Evolutionary conservation across 352 stramenopile genomes (phyloP).

Genomic region (Saprolegnia parasitica): DNA sequence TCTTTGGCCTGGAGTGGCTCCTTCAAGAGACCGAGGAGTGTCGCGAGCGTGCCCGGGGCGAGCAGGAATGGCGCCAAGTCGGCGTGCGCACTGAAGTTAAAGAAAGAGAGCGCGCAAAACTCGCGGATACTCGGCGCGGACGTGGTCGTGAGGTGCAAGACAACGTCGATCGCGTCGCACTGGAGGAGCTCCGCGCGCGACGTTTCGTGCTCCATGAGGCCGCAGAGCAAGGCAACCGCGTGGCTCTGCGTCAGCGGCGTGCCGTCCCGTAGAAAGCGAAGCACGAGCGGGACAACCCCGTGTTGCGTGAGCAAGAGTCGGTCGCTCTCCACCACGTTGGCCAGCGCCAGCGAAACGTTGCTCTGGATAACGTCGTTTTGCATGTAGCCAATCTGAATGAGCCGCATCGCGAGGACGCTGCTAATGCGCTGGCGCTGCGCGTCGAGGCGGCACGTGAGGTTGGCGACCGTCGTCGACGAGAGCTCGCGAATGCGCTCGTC

Average conservation of each 20-base stretch:
- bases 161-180: constrained; percentile 53
- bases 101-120: constrained; percentile 61
- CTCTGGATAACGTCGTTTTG: constrained; percentile 52
- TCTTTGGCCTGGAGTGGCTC: not conserved
- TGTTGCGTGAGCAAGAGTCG: constrained; percentile 61
- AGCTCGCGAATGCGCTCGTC: constrained; percentile 59
- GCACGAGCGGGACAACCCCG: constrained; percentile 59
- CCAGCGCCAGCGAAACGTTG: constrained; percentile 66
- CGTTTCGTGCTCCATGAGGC: constrained; percentile 49
- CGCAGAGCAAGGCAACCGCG: constrained; percentile 65
- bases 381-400: constrained; percentile 57
- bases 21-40: not conserved
- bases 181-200: constrained; percentile 63
- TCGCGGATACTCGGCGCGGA: constrained; percentile 56
- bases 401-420: constrained; percentile 59
- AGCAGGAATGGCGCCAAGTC: not conserved
- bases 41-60: not conserved
- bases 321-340: constrained; percentile 60
- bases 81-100: constrained; percentile 44
- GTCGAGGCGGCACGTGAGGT: constrained; percentile 57
- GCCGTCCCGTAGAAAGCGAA: constrained; percentile 57
- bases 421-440: constrained; percentile 62
- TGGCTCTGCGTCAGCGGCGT: constrained; percentile 58
- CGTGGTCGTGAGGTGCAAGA: constrained; percentile 42
- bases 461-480: constrained; percentile 69